A percentile compares a stretch with the other conserved stretches of the same genome.
phyloP scores from a whole-genome alignment of 2,329 filamentous ascomycete genomes.

The Gremmenia infestans region DNA sequence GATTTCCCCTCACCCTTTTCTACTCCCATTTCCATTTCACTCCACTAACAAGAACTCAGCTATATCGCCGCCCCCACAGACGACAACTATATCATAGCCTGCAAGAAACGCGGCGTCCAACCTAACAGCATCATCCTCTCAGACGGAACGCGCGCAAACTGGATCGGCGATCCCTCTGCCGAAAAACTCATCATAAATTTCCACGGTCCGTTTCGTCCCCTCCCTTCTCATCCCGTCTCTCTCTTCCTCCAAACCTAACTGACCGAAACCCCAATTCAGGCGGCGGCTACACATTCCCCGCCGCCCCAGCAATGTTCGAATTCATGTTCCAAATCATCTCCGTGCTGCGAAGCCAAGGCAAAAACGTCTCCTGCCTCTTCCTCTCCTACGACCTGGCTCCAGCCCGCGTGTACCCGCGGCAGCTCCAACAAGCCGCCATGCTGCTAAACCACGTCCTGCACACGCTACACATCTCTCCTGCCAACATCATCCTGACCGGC shows the following conservation, averaged over 20 bases:
- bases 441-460: constrained; percentile 40
- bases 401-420: constrained; percentile 39
- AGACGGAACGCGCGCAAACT: constrained; percentile 41
- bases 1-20: constrained; percentile 1
- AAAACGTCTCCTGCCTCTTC: constrained; percentile 45
- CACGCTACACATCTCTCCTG: constrained; percentile 16
- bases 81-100: constrained; percentile 19
- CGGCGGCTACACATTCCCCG: constrained; percentile 51
- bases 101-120: constrained; percentile 19
- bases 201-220: constrained; percentile 33
- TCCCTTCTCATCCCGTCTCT: background rate
- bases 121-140: constrained; percentile 23
- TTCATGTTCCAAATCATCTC: constrained; percentile 30
- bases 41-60: constrained; percentile 8
- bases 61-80: constrained; percentile 20
- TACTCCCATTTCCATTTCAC: background rate
- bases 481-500: constrained; percentile 42
- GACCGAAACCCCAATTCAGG: constrained; percentile 31
- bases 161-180: constrained; percentile 38
- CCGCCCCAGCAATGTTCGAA: constrained; percentile 41
- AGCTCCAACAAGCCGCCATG: constrained; percentile 42
- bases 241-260: background rate
- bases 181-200: constrained; percentile 42
- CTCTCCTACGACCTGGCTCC: constrained; percentile 55
- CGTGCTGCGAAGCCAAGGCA: constrained; percentile 34